Base-by-base conservation (phyloP, 345 rosid genomes). In the Euclidium syriacum region DNA sequence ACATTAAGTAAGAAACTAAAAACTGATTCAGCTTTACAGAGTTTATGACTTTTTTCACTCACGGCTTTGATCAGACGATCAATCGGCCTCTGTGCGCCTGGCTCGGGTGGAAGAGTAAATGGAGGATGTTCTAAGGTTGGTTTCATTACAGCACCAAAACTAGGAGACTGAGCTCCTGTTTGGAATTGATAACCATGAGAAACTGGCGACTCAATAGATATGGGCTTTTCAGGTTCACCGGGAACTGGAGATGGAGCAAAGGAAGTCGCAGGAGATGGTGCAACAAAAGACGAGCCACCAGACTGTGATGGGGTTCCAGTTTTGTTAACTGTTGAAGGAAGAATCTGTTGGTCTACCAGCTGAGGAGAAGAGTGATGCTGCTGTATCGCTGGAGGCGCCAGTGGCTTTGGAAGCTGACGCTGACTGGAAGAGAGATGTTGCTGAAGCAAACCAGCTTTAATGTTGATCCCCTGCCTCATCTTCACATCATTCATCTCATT, bases 11-110 rank as follows among this genome's bases (percentile, higher is more conserved):
- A 44, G n/a, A 52, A 6, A 59, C 4, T 24, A 43, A 36, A n/a
- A 53, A 22, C 25, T 33, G 12, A 24, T 24, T 48, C 1, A 26
- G 14, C 15, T 35, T 3, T 59, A 22, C 7, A 50, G 23, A 30
- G 29, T 29, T 25, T 26, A 20, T 18, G 34, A 8, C n/a, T 7
- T 43, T 43, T 7, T 61, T 39, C 16, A 81, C 88, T 75, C 57
- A 92, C 98, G 56, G 76, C 91, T 79, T 73, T 85, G 46, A 87
- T 70, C 66, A 89, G 73, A 30, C 90, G 85, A 57, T 89, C 91
- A 76, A 89, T 74, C 47, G 98, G 91, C 67, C 79, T 81, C 72
- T 82, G 87, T 24, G 82, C 65, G 67, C 36, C 80, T 76, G 59
- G 75, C 79, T 83, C 88, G 6, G 83, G 84, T 76, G 88, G 65